A percentile compares a stretch with the other conserved stretches of the same genome.
phyloP scores from a whole-genome alignment of 75 land plant species.

The Pinus taeda region DNA sequence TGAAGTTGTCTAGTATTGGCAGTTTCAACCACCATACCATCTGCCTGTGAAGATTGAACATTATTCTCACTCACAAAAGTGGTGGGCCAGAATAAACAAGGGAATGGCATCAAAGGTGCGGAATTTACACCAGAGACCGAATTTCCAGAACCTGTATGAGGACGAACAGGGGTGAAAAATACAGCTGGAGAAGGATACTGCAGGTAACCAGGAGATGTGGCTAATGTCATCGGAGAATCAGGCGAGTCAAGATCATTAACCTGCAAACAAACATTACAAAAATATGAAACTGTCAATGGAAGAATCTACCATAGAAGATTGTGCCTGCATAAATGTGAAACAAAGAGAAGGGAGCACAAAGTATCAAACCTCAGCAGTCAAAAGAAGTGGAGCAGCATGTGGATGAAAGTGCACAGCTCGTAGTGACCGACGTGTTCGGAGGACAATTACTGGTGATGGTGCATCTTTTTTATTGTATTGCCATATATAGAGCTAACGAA shows the following conservation, averaged over 20 bases:
- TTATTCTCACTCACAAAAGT: constrained; percentile 32
- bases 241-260: constrained; percentile 89
- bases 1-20: background rate
- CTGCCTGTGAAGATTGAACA: constrained; percentile 26
- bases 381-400: constrained; percentile 77
- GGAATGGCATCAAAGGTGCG: constrained; percentile 40
- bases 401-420: constrained; percentile 99
- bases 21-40: constrained; percentile 13
- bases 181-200: constrained; percentile 80
- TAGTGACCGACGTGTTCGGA: constrained; percentile 83
- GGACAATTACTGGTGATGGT: constrained; percentile 58
- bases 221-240: constrained; percentile 77
- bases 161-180: constrained; percentile 48
- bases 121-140: constrained; percentile 20
- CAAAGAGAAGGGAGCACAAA: no score
- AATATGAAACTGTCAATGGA: no score
- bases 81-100: constrained; percentile 62
- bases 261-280: constrained; percentile 27
- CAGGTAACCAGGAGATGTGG: constrained; percentile 75
- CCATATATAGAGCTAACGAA: constrained; percentile 83
- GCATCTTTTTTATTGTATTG: constrained; percentile 78
- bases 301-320: no score
- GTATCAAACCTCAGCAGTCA: constrained; percentile 81
- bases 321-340: no score
- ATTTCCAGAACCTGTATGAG: constrained; percentile 17